Evolutionary conservation across 75 land plant species (phyloP), one percentile per base, ranked within the genome.

Genomic region (Azolla pinnata): DNA sequence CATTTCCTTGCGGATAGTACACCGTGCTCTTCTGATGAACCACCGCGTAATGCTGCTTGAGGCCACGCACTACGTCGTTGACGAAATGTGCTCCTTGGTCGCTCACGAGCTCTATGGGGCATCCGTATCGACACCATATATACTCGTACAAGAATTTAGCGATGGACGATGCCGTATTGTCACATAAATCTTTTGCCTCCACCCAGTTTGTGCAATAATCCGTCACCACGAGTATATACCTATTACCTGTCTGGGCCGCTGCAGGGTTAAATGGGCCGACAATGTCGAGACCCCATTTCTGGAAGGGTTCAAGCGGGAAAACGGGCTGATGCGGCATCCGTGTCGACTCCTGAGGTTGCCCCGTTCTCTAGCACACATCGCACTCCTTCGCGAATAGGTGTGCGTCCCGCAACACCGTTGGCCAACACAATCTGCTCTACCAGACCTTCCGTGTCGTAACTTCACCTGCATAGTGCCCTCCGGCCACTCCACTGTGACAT

Each of bases 201-300:
- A 56, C 65, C 72, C 59, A 61, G 25, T 62, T 60, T 0, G 66
- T 42, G 26, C 24, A 33, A 18, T 69, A 69, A 55, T 54, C 49
- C 2, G 57, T 69, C 0, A 57, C 48, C 4, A 31, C 33, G 4
- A 69, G 44, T 0, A 61, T 32, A 24, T 62, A 62, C 26, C 5
- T 29, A 1, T 59, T 59, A 0, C 34, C 0, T 1, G 1, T 14
- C 7, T 24, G 7, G 0, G 62, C 28, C 0, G 30, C 26, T 7
- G n/a, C n/a, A n/a, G 61, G 51, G 2, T 54, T 45, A 30, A 67
- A 57, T 0, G 48, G 14, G 0, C 62, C 63, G 35, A 67, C 21
- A 31, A 66, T 57, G 14, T 66, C 40, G 14, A 66, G 7, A 18
- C 68, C 68, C 49, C 0, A n/a, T n/a, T 66, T 45, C 0, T 44